Base-by-base conservation (phyloP, 1,284 basidiomycete genomes). In the Garcileccinum viscosum region DNA sequence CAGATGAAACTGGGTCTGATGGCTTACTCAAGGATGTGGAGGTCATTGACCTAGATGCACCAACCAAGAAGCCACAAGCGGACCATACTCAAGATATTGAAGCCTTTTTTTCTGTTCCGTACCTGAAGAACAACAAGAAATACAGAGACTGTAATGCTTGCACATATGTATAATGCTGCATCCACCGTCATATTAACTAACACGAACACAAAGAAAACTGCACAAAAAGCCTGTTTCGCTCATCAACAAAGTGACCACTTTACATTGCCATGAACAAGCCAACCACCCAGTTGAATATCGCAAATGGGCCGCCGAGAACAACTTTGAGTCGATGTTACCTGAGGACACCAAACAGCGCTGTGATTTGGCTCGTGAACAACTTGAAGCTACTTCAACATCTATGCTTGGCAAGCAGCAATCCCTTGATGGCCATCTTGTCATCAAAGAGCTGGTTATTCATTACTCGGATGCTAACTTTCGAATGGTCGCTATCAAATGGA, bases 81-180 rank as follows among this genome's bases (percentile, higher is more conserved):
- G 62, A 63, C 22, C 17, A 9, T 32, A 63, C 30, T 15, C 62
- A 63, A 50, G 62, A 63, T 11, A 24, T 63, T 19, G n/a, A 63
- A 0, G n/a, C 22, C 1, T 47, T 63, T 22, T 63, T 63, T 22
- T 50, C 62, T 22, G 5, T 9, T 32, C 62, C 33, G 19, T 37
- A 63, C 32, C 33, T 64, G 33, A 64, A 64, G 50, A 42, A 64
- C 12, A 14, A 44, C 24, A 64, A 64, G 32, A 64, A 53, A 17
- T 64, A 64, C 30, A 9, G 37, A 40, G 50, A 64, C 38, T 64
- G 35, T 38, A 38, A 64, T 22, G 35, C 50, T 30, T 64, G 47
- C 47, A 53, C n/a, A n/a, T 64, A 53, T 22, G 47, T 63, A 19
- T 11, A 53, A 35, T 42, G 40, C 40, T 42, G 40, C 40, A 42